phyloP scores from a whole-genome alignment of 2,329 filamentous ascomycete species.

The Aspergillus sp. region DNA sequence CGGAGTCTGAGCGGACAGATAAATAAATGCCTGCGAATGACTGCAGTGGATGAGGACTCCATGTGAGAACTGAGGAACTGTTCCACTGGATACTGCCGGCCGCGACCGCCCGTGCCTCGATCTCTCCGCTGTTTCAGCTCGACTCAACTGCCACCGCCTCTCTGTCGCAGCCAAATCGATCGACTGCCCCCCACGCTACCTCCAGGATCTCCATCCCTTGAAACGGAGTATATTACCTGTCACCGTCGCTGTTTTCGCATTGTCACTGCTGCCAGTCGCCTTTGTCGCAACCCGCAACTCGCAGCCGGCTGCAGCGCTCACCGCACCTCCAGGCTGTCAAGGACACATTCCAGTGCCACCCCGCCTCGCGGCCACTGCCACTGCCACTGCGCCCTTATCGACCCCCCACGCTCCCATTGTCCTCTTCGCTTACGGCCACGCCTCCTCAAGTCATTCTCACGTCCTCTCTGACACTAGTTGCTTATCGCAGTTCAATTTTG shows the following conservation, averaged over 20 bases:
- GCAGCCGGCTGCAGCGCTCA: background rate
- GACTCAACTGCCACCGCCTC: background rate
- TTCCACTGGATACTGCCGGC: conserved; percentile 5
- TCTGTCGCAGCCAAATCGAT: conserved; percentile 1
- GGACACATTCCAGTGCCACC: conserved; percentile 11
- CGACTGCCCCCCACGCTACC: conserved; percentile 9
- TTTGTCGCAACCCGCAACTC: background rate
- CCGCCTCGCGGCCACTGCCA: conserved; percentile 1
- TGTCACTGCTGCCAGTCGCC: background rate
- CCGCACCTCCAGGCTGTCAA: conserved; percentile 4
- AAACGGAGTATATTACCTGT: conserved; percentile 3
- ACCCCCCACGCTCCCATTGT: conserved; percentile 12
- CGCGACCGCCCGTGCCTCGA: conserved; percentile 12
- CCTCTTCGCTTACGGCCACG: conserved; percentile 23
- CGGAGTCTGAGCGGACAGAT: conserved; percentile 1
- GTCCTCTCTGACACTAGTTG: background rate
- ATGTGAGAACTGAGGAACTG: no score
- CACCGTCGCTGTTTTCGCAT: background rate
- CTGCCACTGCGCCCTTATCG: conserved; percentile 4
- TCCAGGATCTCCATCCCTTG: conserved; percentile 7
- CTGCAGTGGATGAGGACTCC: no score
- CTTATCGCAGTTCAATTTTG: background rate
- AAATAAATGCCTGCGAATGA: background rate
- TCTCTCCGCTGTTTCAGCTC: conserved; percentile 1
- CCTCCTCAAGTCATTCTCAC: conserved; percentile 13